Percentiles rank a stretch among this genome's conserved stretches.
phyloP scores from a whole-genome alignment of 1,284 basidiomycete genomes.

The Papiliotrema fonsecae region DNA sequence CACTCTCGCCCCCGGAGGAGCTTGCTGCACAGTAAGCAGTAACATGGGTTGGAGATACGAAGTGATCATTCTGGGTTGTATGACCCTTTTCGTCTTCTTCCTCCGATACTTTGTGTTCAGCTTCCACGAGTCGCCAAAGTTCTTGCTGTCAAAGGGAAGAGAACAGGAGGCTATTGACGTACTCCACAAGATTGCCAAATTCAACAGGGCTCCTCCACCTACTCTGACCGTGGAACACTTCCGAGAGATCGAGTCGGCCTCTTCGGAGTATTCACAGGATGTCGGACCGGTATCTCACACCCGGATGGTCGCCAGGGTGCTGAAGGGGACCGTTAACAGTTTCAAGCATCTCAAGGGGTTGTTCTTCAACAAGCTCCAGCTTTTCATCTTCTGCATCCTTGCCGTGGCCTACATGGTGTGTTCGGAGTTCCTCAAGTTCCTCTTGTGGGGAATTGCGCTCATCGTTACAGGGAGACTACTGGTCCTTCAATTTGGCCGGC shows the following conservation, averaged over 20 bases:
- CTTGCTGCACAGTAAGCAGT: slow-evolving; percentile 48
- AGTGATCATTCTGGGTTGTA: slow-evolving; percentile 54
- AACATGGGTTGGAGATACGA: slow-evolving; percentile 60
- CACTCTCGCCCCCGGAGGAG: slow-evolving; percentile 49
- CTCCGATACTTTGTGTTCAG: slow-evolving; percentile 67
- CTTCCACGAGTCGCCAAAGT: slow-evolving; percentile 72
- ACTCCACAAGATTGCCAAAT: slow-evolving; percentile 62
- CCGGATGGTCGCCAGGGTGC: neutral
- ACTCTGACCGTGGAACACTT: slow-evolving; percentile 46
- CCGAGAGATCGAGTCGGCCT: slow-evolving; percentile 32
- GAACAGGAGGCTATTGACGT: slow-evolving; percentile 68
- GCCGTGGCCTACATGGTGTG: slow-evolving; percentile 37
- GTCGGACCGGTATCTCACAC: neutral
- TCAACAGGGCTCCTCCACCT: slow-evolving; percentile 53
- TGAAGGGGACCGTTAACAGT: slow-evolving; percentile 16
- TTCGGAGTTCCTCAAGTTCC: neutral
- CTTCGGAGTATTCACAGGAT: slow-evolving; percentile 1
- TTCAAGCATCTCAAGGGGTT: slow-evolving; percentile 42
- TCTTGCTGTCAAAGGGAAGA: slow-evolving; percentile 63
- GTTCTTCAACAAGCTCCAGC: slow-evolving; percentile 39
- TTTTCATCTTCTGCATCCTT: slow-evolving; percentile 40
- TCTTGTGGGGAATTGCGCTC: neutral
- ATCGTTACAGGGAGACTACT: neutral
- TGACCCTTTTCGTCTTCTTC: slow-evolving; percentile 51
- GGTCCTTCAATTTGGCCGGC: slow-evolving; percentile 46